phyloP scores from a whole-genome alignment of 768 basidiomycete species.

The Rickenella mellea region DNA sequence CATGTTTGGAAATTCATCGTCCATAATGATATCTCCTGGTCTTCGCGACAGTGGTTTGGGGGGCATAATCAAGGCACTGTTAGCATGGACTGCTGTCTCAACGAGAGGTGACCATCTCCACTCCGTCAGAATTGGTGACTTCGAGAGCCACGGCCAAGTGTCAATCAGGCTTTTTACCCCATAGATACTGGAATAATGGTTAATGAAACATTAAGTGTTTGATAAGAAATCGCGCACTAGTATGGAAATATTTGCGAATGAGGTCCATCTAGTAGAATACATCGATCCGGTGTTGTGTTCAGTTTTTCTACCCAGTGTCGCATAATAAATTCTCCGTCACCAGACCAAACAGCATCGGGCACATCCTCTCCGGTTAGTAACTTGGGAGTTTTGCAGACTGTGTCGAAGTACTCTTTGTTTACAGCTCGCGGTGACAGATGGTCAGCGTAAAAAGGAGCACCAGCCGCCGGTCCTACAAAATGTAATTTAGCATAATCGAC shows the following conservation, averaged over 20 bases:
- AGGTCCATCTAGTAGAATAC: constrained; percentile 33
- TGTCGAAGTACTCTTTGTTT: constrained; percentile 32
- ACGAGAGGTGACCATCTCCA: constrained; percentile 60
- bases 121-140: constrained; percentile 31
- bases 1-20: too few relatives aligned
- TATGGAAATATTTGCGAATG: constrained; percentile 40
- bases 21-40: constrained; percentile 1
- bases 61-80: constrained; percentile 31
- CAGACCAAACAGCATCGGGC: constrained; percentile 24
- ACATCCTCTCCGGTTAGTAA: constrained; percentile 19
- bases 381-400: constrained; percentile 35
- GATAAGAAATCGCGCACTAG: constrained; percentile 29
- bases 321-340: constrained; percentile 26
- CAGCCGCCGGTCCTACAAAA: constrained; percentile 29
- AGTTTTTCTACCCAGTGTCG: constrained; percentile 38
- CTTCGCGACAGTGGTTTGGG: too few relatives aligned
- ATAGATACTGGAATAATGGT: constrained; percentile 18
- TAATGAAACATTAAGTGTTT: constrained; percentile 1
- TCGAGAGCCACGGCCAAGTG: constrained; percentile 38
- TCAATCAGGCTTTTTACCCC: constrained; percentile 26
- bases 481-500: background rate
- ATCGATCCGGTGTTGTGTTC: constrained; percentile 31
- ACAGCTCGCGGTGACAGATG: constrained; percentile 34
- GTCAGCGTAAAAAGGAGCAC: constrained; percentile 25
- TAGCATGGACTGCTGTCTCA: constrained; percentile 36